A percentile compares a stretch with the other conserved stretches of the same genome.
phyloP scores from a whole-genome alignment of 345 rosid genomes.

The Bruguiera gymnorhiza region DNA sequence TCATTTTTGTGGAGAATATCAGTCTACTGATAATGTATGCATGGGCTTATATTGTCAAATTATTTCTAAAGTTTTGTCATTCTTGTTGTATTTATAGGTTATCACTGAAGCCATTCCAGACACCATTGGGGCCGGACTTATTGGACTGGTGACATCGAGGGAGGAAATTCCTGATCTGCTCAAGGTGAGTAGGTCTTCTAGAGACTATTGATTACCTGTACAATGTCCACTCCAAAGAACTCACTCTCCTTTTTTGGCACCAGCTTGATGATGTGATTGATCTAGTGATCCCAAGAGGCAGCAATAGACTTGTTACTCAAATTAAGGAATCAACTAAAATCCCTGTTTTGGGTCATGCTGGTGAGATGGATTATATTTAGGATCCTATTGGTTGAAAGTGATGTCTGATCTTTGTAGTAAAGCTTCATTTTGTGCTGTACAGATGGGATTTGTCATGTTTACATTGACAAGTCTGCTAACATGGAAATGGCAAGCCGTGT shows the following conservation, averaged over 20 bases:
- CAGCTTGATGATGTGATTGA: constrained; percentile 96
- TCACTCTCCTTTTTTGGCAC: constrained; percentile 19
- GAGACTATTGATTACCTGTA: constrained; percentile 1
- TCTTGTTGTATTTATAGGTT: constrained; percentile 42
- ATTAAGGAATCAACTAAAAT: constrained; percentile 82
- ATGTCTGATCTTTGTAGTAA: neutral
- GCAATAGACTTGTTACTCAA: constrained; percentile 79
- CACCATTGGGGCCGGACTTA: constrained; percentile 61
- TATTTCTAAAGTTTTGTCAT: neutral
- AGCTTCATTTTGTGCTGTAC: constrained; percentile 11
- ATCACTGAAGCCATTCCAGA: constrained; percentile 80
- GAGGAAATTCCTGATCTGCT: constrained; percentile 92
- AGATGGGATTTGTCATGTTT: constrained; percentile 95
- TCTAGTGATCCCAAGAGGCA: constrained; percentile 95
- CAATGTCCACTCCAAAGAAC: constrained; percentile 7
- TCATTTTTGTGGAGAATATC: neutral
- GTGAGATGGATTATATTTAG: constrained; percentile 39
- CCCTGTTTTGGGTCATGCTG: constrained; percentile 90
- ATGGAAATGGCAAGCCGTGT: constrained; percentile 67
- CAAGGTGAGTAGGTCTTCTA: constrained; percentile 45
- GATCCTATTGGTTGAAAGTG: neutral
- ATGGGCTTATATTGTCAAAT: too few species aligned
- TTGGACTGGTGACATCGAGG: constrained; percentile 85
- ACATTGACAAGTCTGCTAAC: constrained; percentile 77
- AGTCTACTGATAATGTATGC: too few species aligned